phyloP scores from a whole-genome alignment of 2,329 filamentous ascomycete species.

The Neofusicoccum ribis region DNA sequence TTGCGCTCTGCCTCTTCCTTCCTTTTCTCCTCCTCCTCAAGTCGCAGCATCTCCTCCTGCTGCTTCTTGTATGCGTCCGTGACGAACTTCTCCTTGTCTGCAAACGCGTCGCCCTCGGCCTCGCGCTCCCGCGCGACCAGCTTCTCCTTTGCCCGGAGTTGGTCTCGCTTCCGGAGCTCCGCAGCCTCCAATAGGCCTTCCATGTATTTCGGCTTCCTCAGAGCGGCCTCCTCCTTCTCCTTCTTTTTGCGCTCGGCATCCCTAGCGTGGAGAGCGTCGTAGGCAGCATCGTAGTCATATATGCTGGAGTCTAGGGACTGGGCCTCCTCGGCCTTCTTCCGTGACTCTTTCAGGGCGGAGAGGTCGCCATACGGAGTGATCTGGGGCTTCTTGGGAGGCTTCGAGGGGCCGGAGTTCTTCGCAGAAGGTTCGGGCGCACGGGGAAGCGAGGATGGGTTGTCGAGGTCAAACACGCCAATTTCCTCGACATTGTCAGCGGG shows the following conservation, averaged over 20 bases:
- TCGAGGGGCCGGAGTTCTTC: conserved; percentile 28
- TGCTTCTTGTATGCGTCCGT: conserved; percentile 80
- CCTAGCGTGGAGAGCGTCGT: conserved; percentile 68
- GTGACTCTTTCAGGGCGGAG: conserved; percentile 63
- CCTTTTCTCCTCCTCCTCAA: conserved; percentile 71
- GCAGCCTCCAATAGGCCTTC: conserved; percentile 70
- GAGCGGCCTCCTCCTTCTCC: conserved; percentile 54
- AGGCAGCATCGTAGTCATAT: conserved; percentile 83
- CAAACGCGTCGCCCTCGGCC: conserved; percentile 77
- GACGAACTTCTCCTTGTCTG: conserved; percentile 82
- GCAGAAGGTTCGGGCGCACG: conserved; percentile 29
- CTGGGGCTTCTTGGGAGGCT: conserved; percentile 39
- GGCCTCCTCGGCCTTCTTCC: conserved; percentile 65
- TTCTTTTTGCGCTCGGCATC: conserved; percentile 58
- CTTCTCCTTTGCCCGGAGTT: conserved; percentile 77
- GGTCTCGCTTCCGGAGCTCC: conserved; percentile 74
- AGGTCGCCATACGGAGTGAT: conserved; percentile 59
- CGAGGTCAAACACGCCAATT: conserved; percentile 56
- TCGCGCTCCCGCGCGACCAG: conserved; percentile 75
- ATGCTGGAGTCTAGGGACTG: conserved; percentile 69
- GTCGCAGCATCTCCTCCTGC: conserved; percentile 69
- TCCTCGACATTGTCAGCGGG: conserved; percentile 47
- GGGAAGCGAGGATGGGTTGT: conserved; percentile 34
- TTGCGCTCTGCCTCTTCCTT: conserved; percentile 67
- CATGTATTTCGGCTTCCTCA: conserved; percentile 77